A percentile compares a stretch with the other conserved stretches of the same genome.
Conservation (phyloP, 805 yeast species). For the Cyberlindnera mississippiensis region DNA sequence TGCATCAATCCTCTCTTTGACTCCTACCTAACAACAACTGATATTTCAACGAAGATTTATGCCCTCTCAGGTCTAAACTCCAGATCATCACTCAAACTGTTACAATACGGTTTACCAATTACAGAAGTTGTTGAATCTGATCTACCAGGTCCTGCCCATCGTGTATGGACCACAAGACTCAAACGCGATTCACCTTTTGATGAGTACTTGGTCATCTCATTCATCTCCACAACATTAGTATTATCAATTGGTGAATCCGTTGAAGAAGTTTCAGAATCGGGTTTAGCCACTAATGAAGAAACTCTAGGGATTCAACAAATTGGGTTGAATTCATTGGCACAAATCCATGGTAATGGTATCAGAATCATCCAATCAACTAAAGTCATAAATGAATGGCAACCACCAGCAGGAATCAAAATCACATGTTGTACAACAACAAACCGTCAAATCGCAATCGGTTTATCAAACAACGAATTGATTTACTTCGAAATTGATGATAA, state of each 20-base stretch:
- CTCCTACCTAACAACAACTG: conserved; percentile 31
- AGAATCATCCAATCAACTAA: conserved; percentile 43
- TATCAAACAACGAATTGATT: conserved; percentile 70
- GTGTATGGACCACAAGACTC: conserved; percentile 61
- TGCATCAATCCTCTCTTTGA: conserved; percentile 50
- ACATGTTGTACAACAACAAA: conserved; percentile 56
- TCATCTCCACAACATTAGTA: conserved; percentile 64
- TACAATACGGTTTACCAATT: conserved; percentile 56
- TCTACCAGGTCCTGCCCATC: conserved; percentile 60
- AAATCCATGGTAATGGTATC: conserved; percentile 68
- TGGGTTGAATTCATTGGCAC: conserved; percentile 61
- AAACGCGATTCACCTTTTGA: conserved; percentile 45
- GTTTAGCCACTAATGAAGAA: conserved; percentile 48
- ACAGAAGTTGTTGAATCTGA: conserved; percentile 69
- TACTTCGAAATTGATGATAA: conserved; percentile 76
- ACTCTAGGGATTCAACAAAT: conserved; percentile 70
- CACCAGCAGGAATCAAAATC: conserved; percentile 73
- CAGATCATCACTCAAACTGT: conserved; percentile 42
- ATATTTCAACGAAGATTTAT: conserved; percentile 37
- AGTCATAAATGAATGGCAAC: conserved; percentile 59
- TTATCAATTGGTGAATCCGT: conserved; percentile 76
- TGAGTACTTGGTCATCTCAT: conserved; percentile 61
- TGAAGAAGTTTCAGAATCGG: conserved; percentile 67
- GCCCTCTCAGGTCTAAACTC: conserved; percentile 41
- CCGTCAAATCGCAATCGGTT: conserved; percentile 63